phyloP scores from a whole-genome alignment of 352 stramenopile genomes.

The Phytophthora pini region DNA sequence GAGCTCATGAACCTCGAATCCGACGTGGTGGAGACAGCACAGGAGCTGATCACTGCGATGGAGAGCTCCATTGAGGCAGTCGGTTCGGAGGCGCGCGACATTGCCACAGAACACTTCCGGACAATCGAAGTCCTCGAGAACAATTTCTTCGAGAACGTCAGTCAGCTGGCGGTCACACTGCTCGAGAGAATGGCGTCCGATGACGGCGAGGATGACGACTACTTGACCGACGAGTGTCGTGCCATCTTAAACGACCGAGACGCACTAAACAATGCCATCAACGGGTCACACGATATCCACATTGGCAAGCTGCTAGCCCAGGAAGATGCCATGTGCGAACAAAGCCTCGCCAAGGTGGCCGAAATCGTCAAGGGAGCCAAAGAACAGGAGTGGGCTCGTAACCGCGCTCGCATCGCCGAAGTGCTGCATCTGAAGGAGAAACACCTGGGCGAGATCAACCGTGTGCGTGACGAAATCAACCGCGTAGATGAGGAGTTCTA shows the following conservation, averaged over 20 bases:
- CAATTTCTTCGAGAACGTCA: constrained; percentile 91
- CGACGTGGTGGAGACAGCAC: constrained; percentile 76
- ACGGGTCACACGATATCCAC: constrained; percentile 92
- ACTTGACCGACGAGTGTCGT: constrained; percentile 80
- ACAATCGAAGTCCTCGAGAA: constrained; percentile 92
- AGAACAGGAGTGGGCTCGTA: constrained; percentile 76
- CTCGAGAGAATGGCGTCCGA: constrained; percentile 82
- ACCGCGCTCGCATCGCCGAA: constrained; percentile 74
- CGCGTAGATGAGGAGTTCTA: constrained; percentile 85
- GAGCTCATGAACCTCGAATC: constrained; percentile 92
- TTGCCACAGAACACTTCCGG: constrained; percentile 88
- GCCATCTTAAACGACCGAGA: constrained; percentile 85
- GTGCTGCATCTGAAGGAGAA: constrained; percentile 81
- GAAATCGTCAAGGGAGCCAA: constrained; percentile 67
- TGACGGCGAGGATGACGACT: constrained; percentile 82
- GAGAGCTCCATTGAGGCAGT: constrained; percentile 72
- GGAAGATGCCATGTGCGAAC: constrained; percentile 86
- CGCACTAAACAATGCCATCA: constrained; percentile 88
- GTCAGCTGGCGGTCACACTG: constrained; percentile 74
- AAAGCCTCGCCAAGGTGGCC: constrained; percentile 76
- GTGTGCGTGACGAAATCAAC: constrained; percentile 77
- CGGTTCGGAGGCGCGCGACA: constrained; percentile 63
- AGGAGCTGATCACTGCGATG: constrained; percentile 69
- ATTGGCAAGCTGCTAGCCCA: constrained; percentile 89
- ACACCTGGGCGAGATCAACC: constrained; percentile 63